Evolutionary conservation across 208 protist species (phyloP), one percentile per base, ranked within the genome.

Genomic region (Acanthamoeba triangularis): DNA sequence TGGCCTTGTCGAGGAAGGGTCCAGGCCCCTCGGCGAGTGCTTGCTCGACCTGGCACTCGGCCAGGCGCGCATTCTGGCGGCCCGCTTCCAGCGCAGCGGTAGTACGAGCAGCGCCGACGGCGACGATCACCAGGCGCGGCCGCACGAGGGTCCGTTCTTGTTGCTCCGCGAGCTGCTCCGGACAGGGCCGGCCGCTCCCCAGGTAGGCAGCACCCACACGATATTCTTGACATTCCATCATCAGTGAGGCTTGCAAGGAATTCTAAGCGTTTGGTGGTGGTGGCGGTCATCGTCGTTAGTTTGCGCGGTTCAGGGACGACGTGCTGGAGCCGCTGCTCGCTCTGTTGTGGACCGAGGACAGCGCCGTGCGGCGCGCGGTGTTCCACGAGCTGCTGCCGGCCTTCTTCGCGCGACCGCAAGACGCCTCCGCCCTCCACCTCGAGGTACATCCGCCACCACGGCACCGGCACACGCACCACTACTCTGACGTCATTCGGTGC

Each of bases 331-430:
- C 67, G 30, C 0, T 74, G 25, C 33, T 74, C 11, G 67, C 67
- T 23, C 67, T 74, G 30, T 13, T 74, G 67, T 74, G 67, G 67
- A 74, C 67, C 67, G 67, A 74, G 0, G 67, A 74, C 67, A 20
- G 11, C 20, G 7, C 67, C 20, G 30, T 74, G 33, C 67, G 67
- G 33, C 25, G 67, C 28, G 13, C 2, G 4, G 30, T 74, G 13
- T 44, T 74, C 13, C 67, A 74, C 67, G 67, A 74, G 13, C 67
- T 74, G 67, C 67, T 74, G n/a, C 67, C 67, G 67, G 67, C 30
- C 33, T 74, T 74, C 67, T 74, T 44, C 18, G 67, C 30, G 7
- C 25, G 67, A 74, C 67, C 67, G 8, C 33, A 30, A 23, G 67
- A 74, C 67, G 28, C 67, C 11, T 74, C 33, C 3, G 28, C 67